Percentiles rank a stretch among this genome's conserved stretches.
Conservation (phyloP, 257 asterid genomes). For the Nicotiana undulata region DNA sequence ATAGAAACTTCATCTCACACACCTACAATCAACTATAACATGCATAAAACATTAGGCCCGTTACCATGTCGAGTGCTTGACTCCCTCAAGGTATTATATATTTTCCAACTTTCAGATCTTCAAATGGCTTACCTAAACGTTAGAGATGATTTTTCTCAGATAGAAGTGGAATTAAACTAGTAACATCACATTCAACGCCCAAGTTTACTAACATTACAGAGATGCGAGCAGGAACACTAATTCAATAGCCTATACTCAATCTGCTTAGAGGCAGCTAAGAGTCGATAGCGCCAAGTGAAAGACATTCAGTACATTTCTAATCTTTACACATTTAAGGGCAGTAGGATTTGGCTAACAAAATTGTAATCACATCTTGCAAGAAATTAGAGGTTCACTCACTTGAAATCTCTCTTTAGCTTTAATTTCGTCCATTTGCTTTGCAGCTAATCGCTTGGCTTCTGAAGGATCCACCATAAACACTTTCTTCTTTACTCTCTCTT, state of each 20-base stretch:
- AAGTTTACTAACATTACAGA: too few relatives aligned
- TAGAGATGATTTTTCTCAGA: too few relatives aligned
- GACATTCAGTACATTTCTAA: neutral
- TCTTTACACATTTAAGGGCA: neutral
- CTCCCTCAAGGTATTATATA: neutral
- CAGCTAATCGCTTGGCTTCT: constrained; percentile 95
- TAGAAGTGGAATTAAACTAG: too few relatives aligned
- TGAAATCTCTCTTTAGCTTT: constrained; percentile 59
- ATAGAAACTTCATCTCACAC: too few relatives aligned
- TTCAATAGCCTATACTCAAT: too few relatives aligned
- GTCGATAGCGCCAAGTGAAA: too few relatives aligned
- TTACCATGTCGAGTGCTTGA: neutral
- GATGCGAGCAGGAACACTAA: too few relatives aligned
- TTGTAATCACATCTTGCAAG: neutral
- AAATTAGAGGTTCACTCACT: constrained; percentile 33
- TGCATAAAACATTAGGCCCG: neutral
- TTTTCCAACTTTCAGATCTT: neutral
- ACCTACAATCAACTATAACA: neutral
- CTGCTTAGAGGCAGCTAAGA: neutral
- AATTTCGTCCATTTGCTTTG: constrained; percentile 76
- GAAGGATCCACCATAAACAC: constrained; percentile 90
- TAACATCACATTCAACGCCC: too few relatives aligned
- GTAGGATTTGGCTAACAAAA: neutral
- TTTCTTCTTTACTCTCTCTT: constrained; percentile 33
- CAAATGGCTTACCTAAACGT: neutral